Percentiles rank a stretch among this genome's conserved stretches.
Conservation (phyloP, 192 early-diverging fungal species). For the Obelidium mucronatum region DNA sequence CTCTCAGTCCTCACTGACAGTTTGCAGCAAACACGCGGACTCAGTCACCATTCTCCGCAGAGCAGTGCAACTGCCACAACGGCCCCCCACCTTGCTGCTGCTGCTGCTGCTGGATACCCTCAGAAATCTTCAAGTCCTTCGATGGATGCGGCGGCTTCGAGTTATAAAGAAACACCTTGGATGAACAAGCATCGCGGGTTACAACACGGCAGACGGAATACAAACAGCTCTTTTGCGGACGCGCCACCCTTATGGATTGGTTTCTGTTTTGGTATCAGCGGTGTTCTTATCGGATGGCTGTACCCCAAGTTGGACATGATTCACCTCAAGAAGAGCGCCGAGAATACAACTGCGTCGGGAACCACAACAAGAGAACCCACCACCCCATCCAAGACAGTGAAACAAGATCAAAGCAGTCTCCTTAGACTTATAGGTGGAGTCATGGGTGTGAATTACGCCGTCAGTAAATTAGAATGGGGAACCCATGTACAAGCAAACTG, state of each 20-base stretch:
- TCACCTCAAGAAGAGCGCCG: background rate
- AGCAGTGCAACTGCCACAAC: background rate
- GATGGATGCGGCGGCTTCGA: too few species aligned
- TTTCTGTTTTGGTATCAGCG: slow-evolving; percentile 65
- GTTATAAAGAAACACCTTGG: background rate
- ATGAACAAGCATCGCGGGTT: background rate
- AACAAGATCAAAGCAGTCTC: slow-evolving; percentile 28
- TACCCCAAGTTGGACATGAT: slow-evolving; percentile 9
- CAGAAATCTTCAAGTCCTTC: too few species aligned
- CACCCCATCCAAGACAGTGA: slow-evolving; percentile 35
- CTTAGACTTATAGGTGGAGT: slow-evolving; percentile 49
- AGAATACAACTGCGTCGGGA: background rate
- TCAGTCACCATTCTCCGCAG: slow-evolving; percentile 42
- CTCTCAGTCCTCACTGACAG: slow-evolving; percentile 71
- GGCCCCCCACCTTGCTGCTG: too few species aligned
- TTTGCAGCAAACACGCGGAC: slow-evolving; percentile 65
- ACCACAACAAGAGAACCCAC: slow-evolving; percentile 30
- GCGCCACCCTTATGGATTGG: slow-evolving; percentile 59
- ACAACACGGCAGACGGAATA: background rate
- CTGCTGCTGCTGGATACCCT: too few species aligned
- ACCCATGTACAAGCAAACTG: slow-evolving; percentile 66
- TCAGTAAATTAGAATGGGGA: slow-evolving; percentile 69
- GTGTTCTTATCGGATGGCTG: slow-evolving; percentile 27
- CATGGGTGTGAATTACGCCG: slow-evolving; percentile 72
- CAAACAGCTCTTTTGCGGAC: background rate